Evolutionary conservation across 768 basidiomycete genomes (phyloP), one percentile per base, ranked within the genome.

Genomic region (Zangia roseola): DNA sequence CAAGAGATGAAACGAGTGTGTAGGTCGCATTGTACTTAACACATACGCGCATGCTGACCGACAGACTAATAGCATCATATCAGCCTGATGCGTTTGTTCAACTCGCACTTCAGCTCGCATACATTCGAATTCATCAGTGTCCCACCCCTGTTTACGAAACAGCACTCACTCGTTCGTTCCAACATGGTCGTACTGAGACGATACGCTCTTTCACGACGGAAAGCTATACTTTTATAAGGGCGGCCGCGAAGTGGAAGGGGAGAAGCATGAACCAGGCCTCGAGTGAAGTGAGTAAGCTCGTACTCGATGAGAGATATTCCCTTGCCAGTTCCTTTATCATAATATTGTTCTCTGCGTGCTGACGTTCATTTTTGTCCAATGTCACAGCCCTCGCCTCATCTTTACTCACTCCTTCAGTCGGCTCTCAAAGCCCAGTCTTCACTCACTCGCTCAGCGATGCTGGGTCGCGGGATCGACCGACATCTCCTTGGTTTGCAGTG

Each of bases 71-170:
- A 86, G 83, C 75, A 39, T 74, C 75, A 34, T 66, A 78, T 17
- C 71, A 80, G 5, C 83, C 94, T 0, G 94, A 97, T 61, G 88
- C 88, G 1, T 97, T 81, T 69, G 79, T 95, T 41, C 94, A 97
- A 64, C 88, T 95, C 79, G 89, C 83, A 0, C 74, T 97, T 17
- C 94, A 97, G 63, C 78, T 97, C 10, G 94, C 93, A 4, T 97
- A 88, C 85, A 91, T 88, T 71, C 81, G 79, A 63, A 81, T 83
- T 19, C 87, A 84, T 39, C 83, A 82, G 10, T 70, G 74, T 49
- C 86, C 91, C 58, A 90, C 91, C 4, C 91, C 94, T 2, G 92
- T 90, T 7, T 97, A 97, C 64, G 94, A 97, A 69, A 97, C 94
- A 0, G 90, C 86, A 0, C 77, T 94, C 26, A 95, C 94, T 2